Percentiles rank a stretch among this genome's conserved stretches.
Evolutionary conservation across 2,329 filamentous ascomycete genomes (phyloP).

Genomic region (Fusarium concolor): DNA sequence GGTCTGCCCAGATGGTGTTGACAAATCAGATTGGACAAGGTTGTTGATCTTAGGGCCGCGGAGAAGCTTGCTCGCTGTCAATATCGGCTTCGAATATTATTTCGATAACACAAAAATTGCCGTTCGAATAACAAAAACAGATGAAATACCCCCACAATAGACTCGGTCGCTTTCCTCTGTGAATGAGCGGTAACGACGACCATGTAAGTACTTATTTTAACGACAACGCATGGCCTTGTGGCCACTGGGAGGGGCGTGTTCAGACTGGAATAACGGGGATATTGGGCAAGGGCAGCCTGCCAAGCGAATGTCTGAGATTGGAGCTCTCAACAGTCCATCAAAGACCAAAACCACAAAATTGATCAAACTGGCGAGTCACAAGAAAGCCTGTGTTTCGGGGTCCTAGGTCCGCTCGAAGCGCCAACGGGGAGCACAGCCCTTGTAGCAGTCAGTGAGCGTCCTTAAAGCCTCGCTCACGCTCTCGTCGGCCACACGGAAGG

Average conservation of each 20-base stretch:
- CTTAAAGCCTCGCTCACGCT: conserved; percentile 23
- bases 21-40: conserved; percentile 37
- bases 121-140: conserved; percentile 7
- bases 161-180: background rate
- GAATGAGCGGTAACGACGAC: conserved; percentile 31
- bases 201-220: conserved; percentile 36
- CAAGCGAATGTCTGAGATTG: conserved; percentile 40
- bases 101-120: background rate
- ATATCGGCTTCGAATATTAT: conserved; percentile 16
- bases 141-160: background rate
- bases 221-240: conserved; percentile 19
- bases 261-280: conserved; percentile 17
- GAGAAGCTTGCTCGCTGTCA: conserved; percentile 29
- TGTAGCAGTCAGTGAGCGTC: conserved; percentile 14
- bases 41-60: conserved; percentile 38
- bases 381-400: conserved; percentile 31
- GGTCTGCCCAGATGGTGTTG: conserved; percentile 1
- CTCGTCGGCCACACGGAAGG: conserved; percentile 25
- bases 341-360: conserved; percentile 24
- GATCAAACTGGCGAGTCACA: conserved; percentile 37
- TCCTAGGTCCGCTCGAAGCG: conserved; percentile 30
- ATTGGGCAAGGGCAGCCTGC: conserved; percentile 24
- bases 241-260: conserved; percentile 24
- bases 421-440: conserved; percentile 30
- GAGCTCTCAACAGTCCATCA: conserved; percentile 21